Conservation (phyloP, 2,329 filamentous ascomycete species). For the Samsoniella hepiali region DNA sequence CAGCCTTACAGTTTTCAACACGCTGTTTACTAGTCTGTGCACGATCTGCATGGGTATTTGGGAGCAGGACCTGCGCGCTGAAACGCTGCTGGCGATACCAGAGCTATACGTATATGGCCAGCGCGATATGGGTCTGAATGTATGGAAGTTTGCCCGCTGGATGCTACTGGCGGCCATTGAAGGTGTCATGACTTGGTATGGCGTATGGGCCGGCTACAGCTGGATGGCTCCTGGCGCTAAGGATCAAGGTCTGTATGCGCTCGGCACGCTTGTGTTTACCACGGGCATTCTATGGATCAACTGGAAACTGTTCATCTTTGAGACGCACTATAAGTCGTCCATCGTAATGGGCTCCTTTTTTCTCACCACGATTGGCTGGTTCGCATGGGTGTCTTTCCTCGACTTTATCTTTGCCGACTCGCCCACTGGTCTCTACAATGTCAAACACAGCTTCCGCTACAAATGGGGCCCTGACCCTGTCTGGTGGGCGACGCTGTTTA, state of each 20-base stretch:
- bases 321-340: conserved; percentile 71
- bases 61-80: conserved; percentile 80
- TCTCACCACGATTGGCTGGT: conserved; percentile 64
- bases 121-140: conserved; percentile 67
- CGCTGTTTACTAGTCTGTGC: conserved; percentile 83
- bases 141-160: conserved; percentile 71
- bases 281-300: conserved; percentile 70
- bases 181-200: conserved; percentile 71
- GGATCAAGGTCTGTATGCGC: conserved; percentile 69
- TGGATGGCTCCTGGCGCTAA: conserved; percentile 47
- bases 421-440: conserved; percentile 58
- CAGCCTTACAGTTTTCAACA: conserved; percentile 89
- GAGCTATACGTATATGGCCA: conserved; percentile 87
- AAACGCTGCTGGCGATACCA: conserved; percentile 86
- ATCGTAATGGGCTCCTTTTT: conserved; percentile 59
- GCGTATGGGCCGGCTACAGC: conserved; percentile 51
- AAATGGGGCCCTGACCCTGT: conserved; percentile 64
- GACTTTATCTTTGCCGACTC: conserved; percentile 54
- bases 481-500: conserved; percentile 72
- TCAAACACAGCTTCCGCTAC: conserved; percentile 62
- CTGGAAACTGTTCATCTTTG: conserved; percentile 72
- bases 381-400: conserved; percentile 71
- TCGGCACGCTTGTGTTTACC: conserved; percentile 71
- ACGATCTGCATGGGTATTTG: conserved; percentile 90
- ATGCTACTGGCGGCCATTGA: conserved; percentile 71